Base-by-base conservation (phyloP, 1,284 basidiomycete species). In the Cutaneotrichosporon sp. region DNA sequence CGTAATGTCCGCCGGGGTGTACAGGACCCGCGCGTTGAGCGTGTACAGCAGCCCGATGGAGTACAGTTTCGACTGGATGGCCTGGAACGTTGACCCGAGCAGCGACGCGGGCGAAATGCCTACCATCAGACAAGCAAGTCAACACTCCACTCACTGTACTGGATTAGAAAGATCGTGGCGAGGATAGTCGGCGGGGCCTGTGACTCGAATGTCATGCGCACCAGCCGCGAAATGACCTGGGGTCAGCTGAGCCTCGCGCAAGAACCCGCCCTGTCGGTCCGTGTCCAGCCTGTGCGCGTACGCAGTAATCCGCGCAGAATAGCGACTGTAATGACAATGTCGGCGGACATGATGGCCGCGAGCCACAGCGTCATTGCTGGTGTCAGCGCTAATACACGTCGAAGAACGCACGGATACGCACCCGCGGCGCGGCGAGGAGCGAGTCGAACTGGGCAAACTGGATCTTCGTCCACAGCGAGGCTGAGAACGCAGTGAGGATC, bases 171-270 rank as follows among this genome's bases (percentile, higher is more conserved):
- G 18, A 54, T 56, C n/a, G 66, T 39, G 46, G 65, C 59, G 8
- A 67, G 41, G 40, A 62, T 38, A 4, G 63, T 61, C 9, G 65
- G 64, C 3, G 62, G 64, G 1, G 66, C 42, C 56, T 70, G 68
- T 0, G 66, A 60, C 50, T 70, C 68, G 47, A 68, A 61, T 3
- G 61, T 64, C 40, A 70, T 42, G 44, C 66, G 51, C n/a, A 68
- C 48, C 1, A 65, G 52, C 36, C 62, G 58, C 12, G 52, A 46
- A 40, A 70, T 58, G 30, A 63, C 41, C 58, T 62, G 46, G 12
- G 14, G 38, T 54, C 26, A 42, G 20, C 10, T 4, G 17, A 13
- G 8, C 20, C 7, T 10, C 10, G 4, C 26, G 26, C 17, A 2
- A 14, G 18, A 26, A 43, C 58, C 34, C 3, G 60, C 60, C 20